Evolutionary conservation across 441 rosid species (phyloP).

Genomic region (Sinapis alba): DNA sequence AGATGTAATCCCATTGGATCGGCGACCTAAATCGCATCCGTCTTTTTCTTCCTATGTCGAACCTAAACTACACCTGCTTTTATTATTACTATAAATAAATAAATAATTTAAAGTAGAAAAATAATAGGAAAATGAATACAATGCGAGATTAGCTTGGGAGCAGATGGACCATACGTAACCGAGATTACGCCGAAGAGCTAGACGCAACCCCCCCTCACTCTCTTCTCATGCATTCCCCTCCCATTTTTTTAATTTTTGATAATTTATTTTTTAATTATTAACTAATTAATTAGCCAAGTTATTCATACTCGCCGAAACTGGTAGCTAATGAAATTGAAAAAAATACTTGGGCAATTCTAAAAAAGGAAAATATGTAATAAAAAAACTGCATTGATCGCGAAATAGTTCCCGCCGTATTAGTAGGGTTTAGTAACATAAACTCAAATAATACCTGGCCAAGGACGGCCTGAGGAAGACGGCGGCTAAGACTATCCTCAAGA

Average conservation of each 20-base stretch:
- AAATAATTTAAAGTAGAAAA: neutral
- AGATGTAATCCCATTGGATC: neutral
- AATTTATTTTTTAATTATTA: neutral
- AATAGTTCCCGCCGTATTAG: conserved; percentile 9
- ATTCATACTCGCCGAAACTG: neutral
- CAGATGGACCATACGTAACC: conserved; percentile 28
- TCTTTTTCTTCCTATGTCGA: neutral
- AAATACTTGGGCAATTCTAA: neutral
- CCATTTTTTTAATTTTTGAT: neutral
- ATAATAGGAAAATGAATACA: conserved; percentile 13
- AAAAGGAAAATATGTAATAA: neutral
- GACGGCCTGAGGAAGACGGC: conserved; percentile 71
- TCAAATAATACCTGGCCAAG: conserved; percentile 74
- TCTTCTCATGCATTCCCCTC: conserved; percentile 35
- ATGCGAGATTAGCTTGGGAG: conserved; percentile 28
- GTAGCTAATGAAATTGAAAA: neutral
- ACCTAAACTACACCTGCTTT: conserved; percentile 31
- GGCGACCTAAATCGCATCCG: conserved; percentile 27
- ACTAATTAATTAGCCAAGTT: neutral
- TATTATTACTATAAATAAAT: neutral
- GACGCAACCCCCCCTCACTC: conserved; percentile 42
- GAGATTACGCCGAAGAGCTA: conserved; percentile 6
- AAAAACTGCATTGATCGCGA: neutral
- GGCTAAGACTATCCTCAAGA: conserved; percentile 68
- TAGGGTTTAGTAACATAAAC: neutral